Conservation (phyloP, 2,329 filamentous ascomycete species). For the Aspergillus pseudoterreus region DNA sequence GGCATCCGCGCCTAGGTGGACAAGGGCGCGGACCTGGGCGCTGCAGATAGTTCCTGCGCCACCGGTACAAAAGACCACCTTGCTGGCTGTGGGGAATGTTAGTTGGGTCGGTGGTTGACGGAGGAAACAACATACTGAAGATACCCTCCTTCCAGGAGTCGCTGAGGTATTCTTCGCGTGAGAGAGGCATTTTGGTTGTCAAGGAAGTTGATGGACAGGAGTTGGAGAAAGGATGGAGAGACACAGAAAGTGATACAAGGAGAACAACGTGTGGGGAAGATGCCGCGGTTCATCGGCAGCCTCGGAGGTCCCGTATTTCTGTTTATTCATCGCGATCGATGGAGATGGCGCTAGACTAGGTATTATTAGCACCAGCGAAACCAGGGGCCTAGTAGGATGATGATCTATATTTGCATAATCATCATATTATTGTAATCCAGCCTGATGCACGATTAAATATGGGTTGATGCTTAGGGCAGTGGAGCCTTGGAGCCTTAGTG, state of each 20-base stretch:
- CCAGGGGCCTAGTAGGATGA: neutral
- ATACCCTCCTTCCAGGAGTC: constrained; percentile 82
- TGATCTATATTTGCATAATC: neutral
- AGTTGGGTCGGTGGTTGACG: neutral
- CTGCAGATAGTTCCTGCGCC: constrained; percentile 92
- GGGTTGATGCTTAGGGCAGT: neutral
- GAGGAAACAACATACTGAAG: constrained; percentile 59
- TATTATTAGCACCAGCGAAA: too few species aligned
- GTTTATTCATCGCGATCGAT: neutral
- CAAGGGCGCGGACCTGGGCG: constrained; percentile 85
- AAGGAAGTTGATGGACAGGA: neutral
- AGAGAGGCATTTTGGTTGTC: neutral
- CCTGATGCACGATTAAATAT: neutral
- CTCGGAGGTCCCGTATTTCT: neutral
- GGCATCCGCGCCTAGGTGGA: constrained; percentile 86
- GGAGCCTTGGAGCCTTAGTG: neutral
- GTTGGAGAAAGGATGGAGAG: neutral
- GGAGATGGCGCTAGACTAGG: too few species aligned
- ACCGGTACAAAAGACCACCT: constrained; percentile 92
- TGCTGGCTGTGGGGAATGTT: constrained; percentile 57
- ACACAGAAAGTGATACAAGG: neutral
- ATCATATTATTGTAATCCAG: neutral
- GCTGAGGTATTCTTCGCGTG: constrained; percentile 60
- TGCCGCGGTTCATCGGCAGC: neutral
- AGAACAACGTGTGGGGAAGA: neutral